These are phyloP conservation scores for Fusarium sp. DNA, from an alignment of 2,329 filamentous ascomycete genomes.

Conservation along the genomic window DNA sequence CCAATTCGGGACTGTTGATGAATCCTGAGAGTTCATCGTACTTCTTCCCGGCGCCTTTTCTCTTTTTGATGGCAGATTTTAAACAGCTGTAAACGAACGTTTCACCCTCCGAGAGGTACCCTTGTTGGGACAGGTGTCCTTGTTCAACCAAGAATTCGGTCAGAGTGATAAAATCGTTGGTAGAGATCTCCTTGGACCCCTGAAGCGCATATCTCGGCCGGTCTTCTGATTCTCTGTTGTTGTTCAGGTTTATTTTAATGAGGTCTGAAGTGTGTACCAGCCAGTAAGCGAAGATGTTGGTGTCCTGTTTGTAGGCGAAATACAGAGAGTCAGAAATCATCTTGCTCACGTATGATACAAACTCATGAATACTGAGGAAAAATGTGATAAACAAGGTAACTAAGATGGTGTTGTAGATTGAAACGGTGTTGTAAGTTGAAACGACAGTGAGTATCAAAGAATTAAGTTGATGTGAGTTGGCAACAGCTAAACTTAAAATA, in stretches of 20 bases:
- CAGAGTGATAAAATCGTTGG: no score
- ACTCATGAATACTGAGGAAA: accelerated
- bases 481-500: background rate
- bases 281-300: background rate
- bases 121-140: no score
- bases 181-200: background rate
- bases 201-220: background rate
- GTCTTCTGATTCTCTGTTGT: background rate
- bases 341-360: accelerated
- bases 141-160: no score
- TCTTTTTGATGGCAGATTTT: background rate
- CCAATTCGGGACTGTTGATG: no score
- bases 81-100: background rate
- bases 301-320: background rate
- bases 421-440: background rate
- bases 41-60: no score
- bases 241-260: background rate
- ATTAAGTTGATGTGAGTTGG: background rate
- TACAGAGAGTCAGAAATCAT: background rate
- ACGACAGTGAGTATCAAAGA: background rate
- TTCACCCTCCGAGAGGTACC: no score
- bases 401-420: no score
- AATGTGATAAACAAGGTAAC: accelerated
- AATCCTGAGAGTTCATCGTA: no score
- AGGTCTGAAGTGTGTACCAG: background rate